Evolutionary conservation across 2,329 filamentous ascomycete species (phyloP), one percentile per base, ranked within the genome.

Genomic region (Cercospora sp.): DNA sequence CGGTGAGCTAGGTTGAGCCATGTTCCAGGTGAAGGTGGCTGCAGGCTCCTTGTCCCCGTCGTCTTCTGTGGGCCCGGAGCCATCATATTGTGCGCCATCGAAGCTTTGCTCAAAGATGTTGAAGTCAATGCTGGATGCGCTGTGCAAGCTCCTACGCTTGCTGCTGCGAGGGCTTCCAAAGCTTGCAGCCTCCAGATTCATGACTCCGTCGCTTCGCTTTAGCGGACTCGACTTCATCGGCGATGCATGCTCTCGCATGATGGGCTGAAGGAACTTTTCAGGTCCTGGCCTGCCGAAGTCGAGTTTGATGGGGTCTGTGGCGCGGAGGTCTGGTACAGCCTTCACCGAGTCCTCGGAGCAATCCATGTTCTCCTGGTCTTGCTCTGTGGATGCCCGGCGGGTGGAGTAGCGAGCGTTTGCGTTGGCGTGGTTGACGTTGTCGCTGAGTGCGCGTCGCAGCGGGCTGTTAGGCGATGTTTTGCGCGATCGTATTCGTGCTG

Each of bases 131-230:
- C 72, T 68, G 55, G 82, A 87, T 53, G 89, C 86, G 60, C 90
- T 90, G 78, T 97, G 92, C 73, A 96, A 81, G 80, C 94, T 97
- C 75, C 95, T 89, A 72, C 95, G 87, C 73, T 78, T 78, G 83
- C 97, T 97, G 58, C 94, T 92, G 68, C 94, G 91, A 0, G 95
- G 94, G 76, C 92, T 97, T 73, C 91, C 91, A 65, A 91, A 84
- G 74, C 86, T 90, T 30, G 89, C 85, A 71, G 92, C 90, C 75
- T 96, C 94, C 60, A 96, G 82, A 75, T 92, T 93, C 91, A 96
- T 94, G 62, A 90, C 90, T 53, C 91, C 90, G 81, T 98, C 94
- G 76, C 91, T 94, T 74, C 95, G 89, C 85, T 98, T 97, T 73
- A 98, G 82, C 5, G 94, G 94, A 77, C 94, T 97, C 5, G 90